Evolutionary conservation across 805 yeast genomes (phyloP), one percentile per base, ranked within the genome.

Genomic region (Suhomyces emberorum): DNA sequence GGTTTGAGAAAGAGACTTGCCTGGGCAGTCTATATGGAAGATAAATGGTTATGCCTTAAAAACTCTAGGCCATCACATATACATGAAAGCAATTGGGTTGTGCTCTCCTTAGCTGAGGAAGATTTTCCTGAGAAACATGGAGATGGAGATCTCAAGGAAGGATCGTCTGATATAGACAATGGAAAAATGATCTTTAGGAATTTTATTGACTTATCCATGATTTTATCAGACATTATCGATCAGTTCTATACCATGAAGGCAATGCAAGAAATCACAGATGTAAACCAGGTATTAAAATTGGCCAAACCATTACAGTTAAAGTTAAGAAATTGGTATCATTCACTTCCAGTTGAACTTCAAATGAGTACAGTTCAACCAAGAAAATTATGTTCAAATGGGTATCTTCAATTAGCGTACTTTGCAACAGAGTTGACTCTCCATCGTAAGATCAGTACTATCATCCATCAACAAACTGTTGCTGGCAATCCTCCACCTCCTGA

Each of bases 11-110:
- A 87, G 48, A 70, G 98, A 40, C 62, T 91, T 32, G 95, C 97
- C 1, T 91, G 98, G 98, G 97, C 97, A 0, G 93, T 88, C 1
- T 91, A 79, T 70, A 69, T 84, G 34, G 95, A 88, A 57, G 96
- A 88, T 52, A 88, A 89, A 55, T 91, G 98, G 98, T 72, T 83
- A 7, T 69, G 95, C 1, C 62, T 89, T 32, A 77, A 79, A 35
- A 95, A 87, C 52, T 78, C 89, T 0, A 69, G 96, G 28, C 95
- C 96, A 2, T 82, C 95, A 0, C 95, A 88, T 57, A 75, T 79
- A 15, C 69, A 77, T 38, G 82, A 80, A 2, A 63, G 72, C 37
- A 85, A 88, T 54, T 91, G 98, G 97, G 67, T 82, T 27, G 93
- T 89, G 3, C 69, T 74, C 31, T 69, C 76, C 27, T 70, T 89